Conservation (phyloP, 2,329 filamentous ascomycete genomes). For the Cercospora zeae-maydis region DNA sequence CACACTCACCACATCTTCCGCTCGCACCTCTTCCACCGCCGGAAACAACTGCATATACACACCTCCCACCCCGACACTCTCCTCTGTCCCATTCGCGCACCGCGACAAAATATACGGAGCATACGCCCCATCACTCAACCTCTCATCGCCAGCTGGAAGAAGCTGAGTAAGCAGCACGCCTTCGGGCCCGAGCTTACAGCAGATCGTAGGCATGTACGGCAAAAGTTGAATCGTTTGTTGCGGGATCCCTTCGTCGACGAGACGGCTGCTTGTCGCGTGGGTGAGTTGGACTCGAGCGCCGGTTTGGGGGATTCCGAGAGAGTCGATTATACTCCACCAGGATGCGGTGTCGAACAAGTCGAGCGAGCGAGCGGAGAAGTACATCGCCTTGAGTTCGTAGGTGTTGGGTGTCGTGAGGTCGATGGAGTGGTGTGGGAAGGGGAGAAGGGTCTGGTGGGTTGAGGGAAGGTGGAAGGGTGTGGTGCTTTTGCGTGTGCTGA, state of each 20-base stretch:
- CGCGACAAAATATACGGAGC: constrained; percentile 70
- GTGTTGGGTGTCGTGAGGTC: constrained; percentile 79
- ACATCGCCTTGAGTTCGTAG: constrained; percentile 77
- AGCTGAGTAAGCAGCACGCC: constrained; percentile 75
- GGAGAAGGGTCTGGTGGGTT: constrained; percentile 22
- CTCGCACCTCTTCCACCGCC: constrained; percentile 58
- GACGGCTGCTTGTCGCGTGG: constrained; percentile 58
- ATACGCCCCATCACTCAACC: constrained; percentile 59
- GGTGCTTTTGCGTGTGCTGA: constrained; percentile 74
- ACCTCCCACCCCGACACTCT: constrained; percentile 60
- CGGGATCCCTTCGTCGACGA: constrained; percentile 78
- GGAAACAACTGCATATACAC: constrained; percentile 77
- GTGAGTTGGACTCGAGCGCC: constrained; percentile 70
- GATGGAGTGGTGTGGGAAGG: constrained; percentile 62
- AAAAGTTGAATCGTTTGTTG: constrained; percentile 80
- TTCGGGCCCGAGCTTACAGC: constrained; percentile 75
- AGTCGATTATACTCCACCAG: constrained; percentile 80
- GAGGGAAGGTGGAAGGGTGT: constrained; percentile 57
- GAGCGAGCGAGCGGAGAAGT: constrained; percentile 62
- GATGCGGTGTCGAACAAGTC: constrained; percentile 64
- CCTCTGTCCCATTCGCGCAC: constrained; percentile 46
- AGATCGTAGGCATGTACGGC: constrained; percentile 78
- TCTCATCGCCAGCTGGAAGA: constrained; percentile 62
- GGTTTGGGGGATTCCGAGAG: constrained; percentile 67
- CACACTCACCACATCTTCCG: constrained; percentile 73